Evolutionary conservation across 495 filamentous ascomycete genomes (phyloP).

Genomic region (Thermochaetoides thermophila): DNA sequence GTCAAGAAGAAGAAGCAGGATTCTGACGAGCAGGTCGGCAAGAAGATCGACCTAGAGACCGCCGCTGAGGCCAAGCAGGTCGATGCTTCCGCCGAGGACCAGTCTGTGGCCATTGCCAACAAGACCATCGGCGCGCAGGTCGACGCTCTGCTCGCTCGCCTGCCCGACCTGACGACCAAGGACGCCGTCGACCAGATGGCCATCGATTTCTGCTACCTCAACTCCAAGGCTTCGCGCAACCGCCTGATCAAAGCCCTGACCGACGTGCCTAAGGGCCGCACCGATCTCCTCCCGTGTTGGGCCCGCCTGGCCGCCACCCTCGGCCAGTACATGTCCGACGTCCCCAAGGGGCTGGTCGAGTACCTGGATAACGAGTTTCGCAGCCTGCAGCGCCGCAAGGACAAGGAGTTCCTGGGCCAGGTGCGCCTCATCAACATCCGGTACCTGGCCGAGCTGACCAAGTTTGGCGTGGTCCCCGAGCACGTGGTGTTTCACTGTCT

Average conservation of each 20-base stretch:
- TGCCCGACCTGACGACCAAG: constrained; percentile 81
- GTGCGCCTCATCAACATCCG: constrained; percentile 89
- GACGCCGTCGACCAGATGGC: constrained; percentile 84
- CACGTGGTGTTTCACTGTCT: constrained; percentile 98
- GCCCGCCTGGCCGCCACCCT: constrained; percentile 86
- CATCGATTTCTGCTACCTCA: constrained; percentile 93
- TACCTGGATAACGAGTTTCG: constrained; percentile 96
- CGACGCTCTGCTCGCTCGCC: constrained; percentile 71
- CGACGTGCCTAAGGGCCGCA: constrained; percentile 84
- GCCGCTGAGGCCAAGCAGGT: constrained; percentile 33
- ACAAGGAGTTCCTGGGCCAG: constrained; percentile 91
- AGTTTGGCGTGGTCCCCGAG: constrained; percentile 95
- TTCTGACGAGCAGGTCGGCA: constrained; percentile 49
- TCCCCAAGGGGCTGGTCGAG: constrained; percentile 79
- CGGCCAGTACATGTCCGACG: constrained; percentile 82
- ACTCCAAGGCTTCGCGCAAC: constrained; percentile 95
- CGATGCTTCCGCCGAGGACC: constrained; percentile 52
- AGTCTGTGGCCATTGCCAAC: constrained; percentile 87
- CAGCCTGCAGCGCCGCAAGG: constrained; percentile 93
- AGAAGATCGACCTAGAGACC: constrained; percentile 34
- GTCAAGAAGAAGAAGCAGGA: constrained; percentile 85
- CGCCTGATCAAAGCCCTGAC: constrained; percentile 83
- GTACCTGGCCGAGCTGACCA: constrained; percentile 92
- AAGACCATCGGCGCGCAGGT: constrained; percentile 96
- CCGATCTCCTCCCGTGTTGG: constrained; percentile 83